Evolutionary conservation across 1,139 yeast genomes (phyloP).

Genomic region (Arxiozyma bovina): DNA sequence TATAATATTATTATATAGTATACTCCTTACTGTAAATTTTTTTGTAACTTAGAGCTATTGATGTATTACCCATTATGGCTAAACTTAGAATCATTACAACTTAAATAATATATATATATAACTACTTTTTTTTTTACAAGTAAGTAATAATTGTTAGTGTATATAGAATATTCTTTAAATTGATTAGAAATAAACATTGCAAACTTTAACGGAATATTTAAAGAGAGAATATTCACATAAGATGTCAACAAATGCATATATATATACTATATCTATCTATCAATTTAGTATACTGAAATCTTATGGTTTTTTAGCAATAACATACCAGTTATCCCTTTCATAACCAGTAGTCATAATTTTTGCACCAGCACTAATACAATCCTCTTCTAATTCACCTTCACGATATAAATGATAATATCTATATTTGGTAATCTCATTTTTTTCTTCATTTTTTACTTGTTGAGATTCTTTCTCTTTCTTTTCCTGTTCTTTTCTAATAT

Average conservation of each 20-base stretch:
- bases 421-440: conserved; percentile 44
- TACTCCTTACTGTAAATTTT: too few relatives aligned
- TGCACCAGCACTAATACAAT: conserved; percentile 63
- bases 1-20: too few relatives aligned
- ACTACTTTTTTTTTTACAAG: too few relatives aligned
- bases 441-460: conserved; percentile 13
- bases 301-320: conserved; percentile 35
- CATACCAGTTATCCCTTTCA: conserved; percentile 96
- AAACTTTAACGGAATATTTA: background rate
- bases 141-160: too few relatives aligned
- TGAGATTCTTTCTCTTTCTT: conserved; percentile 8
- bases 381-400: conserved; percentile 69
- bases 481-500: conserved; percentile 13
- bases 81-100: too few relatives aligned
- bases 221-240: background rate
- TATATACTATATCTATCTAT: background rate
- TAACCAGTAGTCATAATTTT: conserved; percentile 63
- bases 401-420: conserved; percentile 82
- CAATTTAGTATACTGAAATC: background rate
- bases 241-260: background rate
- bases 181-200: background rate
- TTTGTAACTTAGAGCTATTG: too few relatives aligned
- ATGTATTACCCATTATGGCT: too few relatives aligned
- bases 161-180: too few relatives aligned
- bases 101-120: too few relatives aligned